Evolutionary conservation across 805 yeast species (phyloP).

Genomic region (Sugiyamaella americana): DNA sequence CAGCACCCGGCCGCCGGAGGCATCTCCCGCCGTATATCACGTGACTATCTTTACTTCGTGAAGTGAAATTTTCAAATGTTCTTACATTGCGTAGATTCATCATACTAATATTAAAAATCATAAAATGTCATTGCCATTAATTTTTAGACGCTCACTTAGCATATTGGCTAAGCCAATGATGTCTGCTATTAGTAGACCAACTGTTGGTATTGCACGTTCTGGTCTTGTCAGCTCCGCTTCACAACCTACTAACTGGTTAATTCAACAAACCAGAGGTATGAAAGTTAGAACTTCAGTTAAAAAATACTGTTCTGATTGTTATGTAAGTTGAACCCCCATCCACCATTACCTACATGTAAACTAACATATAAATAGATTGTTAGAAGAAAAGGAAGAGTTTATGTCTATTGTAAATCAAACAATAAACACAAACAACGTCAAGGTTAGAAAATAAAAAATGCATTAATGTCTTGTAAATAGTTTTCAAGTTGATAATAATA

Average conservation of each 20-base stretch:
- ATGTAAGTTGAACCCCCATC: slow-evolving; percentile 33
- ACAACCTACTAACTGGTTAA: not conserved
- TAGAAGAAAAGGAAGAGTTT: slow-evolving; percentile 90
- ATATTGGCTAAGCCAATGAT: not conserved
- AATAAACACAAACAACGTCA: slow-evolving; percentile 94
- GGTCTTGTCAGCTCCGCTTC: not conserved
- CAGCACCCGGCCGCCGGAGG: not conserved
- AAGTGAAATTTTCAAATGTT: too few species aligned
- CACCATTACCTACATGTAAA: not conserved
- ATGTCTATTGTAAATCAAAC: slow-evolving; percentile 87
- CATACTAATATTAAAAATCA: too few species aligned
- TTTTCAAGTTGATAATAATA: too few species aligned
- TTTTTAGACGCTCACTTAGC: not conserved
- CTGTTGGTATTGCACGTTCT: not conserved
- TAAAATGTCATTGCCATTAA: not conserved
- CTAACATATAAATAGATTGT: slow-evolving; percentile 46
- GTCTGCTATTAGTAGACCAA: not conserved
- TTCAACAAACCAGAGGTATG: slow-evolving; percentile 60
- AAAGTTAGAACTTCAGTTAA: slow-evolving; percentile 90
- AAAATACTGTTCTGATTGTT: slow-evolving; percentile 88
- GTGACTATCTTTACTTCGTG: too few species aligned
- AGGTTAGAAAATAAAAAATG: too few species aligned
- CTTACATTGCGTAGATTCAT: too few species aligned
- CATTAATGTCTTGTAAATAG: too few species aligned
- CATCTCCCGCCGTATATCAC: too few species aligned